These are phyloP conservation scores for Talaromyces verruculosus DNA, from an alignment of 2,329 filamentous ascomycete species.

Conservation along the genomic window DNA sequence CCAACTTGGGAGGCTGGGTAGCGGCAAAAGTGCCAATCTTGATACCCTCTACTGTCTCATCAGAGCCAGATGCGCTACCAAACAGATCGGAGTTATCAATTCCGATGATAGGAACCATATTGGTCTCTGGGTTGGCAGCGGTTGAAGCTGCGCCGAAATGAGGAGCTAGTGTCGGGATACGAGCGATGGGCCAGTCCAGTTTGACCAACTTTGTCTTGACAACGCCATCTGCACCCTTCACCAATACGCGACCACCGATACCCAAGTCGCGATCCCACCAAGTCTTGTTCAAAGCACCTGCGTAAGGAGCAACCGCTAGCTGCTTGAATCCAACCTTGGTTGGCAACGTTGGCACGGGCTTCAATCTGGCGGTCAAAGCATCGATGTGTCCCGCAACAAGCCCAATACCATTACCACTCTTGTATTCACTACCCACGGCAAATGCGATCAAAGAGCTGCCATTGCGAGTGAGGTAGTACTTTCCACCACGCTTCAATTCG, in stretches of 20 bases:
- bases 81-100: conserved; percentile 69
- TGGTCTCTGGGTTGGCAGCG: conserved; percentile 81
- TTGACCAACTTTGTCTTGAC: conserved; percentile 81
- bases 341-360: conserved; percentile 85
- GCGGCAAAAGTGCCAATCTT: conserved; percentile 68
- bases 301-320: conserved; percentile 89
- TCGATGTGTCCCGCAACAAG: conserved; percentile 93
- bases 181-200: conserved; percentile 90
- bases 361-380: conserved; percentile 83
- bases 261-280: conserved; percentile 98
- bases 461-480: conserved; percentile 86
- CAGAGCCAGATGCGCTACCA: conserved; percentile 23
- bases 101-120: conserved; percentile 91
- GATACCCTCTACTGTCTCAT: conserved; percentile 44
- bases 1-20: conserved; percentile 81
- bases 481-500: conserved; percentile 73
- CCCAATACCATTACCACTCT: conserved; percentile 79
- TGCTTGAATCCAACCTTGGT: conserved; percentile 82
- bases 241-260: conserved; percentile 83
- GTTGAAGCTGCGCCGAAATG: conserved; percentile 76
- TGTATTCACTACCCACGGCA: conserved; percentile 74
- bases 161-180: conserved; percentile 85
- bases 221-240: conserved; percentile 74
- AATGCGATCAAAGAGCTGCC: conserved; percentile 84
- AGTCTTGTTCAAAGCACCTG: conserved; percentile 79